Evolutionary conservation across 257 asterid species (phyloP).

Genomic region (Nyctanthes arbortristis): DNA sequence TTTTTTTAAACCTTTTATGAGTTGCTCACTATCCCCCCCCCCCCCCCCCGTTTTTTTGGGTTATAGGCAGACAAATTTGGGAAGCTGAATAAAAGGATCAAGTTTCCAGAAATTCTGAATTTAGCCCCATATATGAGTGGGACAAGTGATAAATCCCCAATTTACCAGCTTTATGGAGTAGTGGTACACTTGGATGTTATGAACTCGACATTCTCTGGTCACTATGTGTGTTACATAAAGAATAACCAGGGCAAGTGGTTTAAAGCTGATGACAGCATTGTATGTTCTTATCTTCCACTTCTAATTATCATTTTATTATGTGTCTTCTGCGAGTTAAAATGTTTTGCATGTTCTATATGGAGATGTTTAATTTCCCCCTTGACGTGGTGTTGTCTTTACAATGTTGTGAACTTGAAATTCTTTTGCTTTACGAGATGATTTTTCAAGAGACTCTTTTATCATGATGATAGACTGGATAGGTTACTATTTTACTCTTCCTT

Average conservation of each 20-base stretch:
- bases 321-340: not conserved
- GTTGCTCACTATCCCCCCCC: slow-evolving; percentile 15
- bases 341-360: not conserved
- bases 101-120: slow-evolving; percentile 70
- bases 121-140: slow-evolving; percentile 79
- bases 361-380: not conserved
- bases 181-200: slow-evolving; percentile 71
- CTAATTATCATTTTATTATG: slow-evolving; percentile 3
- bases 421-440: not conserved
- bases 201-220: slow-evolving; percentile 82
- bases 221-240: slow-evolving; percentile 72
- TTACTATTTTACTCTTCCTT: not conserved
- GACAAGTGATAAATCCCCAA: slow-evolving; percentile 77
- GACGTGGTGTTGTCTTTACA: not conserved
- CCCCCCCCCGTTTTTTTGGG: not conserved
- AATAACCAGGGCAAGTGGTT: slow-evolving; percentile 70
- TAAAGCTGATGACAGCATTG: slow-evolving; percentile 68
- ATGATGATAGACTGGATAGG: not conserved
- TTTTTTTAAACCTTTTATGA: not conserved
- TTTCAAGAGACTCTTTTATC: not conserved
- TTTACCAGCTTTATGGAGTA: slow-evolving; percentile 77
- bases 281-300: slow-evolving; percentile 30
- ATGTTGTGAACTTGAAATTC: not conserved
- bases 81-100: slow-evolving; percentile 68
- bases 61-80: slow-evolving; percentile 73